Evolutionary conservation across 192 early-diverging fungal genomes (phyloP).

Genomic region (Dissophora globulifera): DNA sequence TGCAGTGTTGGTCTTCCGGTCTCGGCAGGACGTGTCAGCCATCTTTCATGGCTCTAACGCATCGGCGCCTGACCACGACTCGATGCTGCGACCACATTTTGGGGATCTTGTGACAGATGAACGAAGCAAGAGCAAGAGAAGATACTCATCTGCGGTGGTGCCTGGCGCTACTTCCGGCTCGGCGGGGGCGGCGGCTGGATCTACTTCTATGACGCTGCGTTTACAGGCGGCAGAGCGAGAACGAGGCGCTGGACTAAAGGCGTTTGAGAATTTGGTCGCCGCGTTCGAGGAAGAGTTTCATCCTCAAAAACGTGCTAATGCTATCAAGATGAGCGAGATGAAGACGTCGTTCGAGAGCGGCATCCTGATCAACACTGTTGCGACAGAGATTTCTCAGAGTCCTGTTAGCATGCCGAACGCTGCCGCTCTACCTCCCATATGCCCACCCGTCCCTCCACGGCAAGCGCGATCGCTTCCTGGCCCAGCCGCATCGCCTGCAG

Average conservation of each 20-base stretch:
- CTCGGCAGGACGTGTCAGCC: constrained; percentile 1
- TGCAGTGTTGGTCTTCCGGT: constrained; percentile 21
- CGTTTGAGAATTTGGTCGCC: constrained; percentile 38
- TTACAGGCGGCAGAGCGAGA: constrained; percentile 15
- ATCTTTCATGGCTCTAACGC: neutral
- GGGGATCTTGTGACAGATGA: neutral
- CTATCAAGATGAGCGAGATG: too few species aligned
- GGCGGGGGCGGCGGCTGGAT: neutral
- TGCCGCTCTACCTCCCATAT: neutral
- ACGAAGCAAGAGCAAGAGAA: constrained; percentile 16
- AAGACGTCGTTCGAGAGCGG: too few species aligned
- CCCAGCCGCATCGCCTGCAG: neutral
- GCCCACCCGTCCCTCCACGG: neutral
- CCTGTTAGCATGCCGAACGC: too few species aligned
- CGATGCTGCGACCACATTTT: neutral
- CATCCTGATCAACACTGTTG: too few species aligned
- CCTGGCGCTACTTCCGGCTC: neutral
- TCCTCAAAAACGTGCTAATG: neutral
- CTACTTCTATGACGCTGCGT: neutral
- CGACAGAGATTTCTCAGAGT: too few species aligned
- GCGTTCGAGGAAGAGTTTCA: constrained; percentile 28
- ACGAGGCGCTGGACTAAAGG: constrained; percentile 8
- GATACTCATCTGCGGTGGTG: neutral
- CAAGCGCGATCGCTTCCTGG: constrained; percentile 2
- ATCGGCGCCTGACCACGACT: neutral